phyloP scores from a whole-genome alignment of 441 rosid genomes.

The Adansonia madagascariensis region DNA sequence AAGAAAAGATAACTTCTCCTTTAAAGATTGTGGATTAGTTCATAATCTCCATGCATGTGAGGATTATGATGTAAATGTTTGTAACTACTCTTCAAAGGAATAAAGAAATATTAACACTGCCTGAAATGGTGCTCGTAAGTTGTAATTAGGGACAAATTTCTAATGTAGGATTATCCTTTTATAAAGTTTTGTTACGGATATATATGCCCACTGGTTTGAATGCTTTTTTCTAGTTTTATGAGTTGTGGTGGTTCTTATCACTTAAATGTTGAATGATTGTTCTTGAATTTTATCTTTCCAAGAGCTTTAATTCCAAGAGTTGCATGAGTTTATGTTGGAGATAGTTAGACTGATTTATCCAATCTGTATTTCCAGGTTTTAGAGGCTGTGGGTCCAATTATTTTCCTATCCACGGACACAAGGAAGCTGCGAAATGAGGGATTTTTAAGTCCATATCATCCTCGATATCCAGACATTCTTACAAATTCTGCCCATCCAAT shows the following conservation, averaged over 20 bases:
- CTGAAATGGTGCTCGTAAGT: neutral
- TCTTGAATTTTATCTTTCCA: conserved; percentile 18
- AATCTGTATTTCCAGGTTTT: conserved; percentile 66
- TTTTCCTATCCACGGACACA: conserved; percentile 95
- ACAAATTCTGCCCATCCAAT: conserved; percentile 99
- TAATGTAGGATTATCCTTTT: neutral
- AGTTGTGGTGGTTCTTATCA: conserved; percentile 13
- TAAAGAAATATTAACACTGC: neutral
- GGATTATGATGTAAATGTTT: conserved; percentile 10
- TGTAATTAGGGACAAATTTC: conserved; percentile 12
- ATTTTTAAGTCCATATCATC: conserved; percentile 97
- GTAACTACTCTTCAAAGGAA: conserved; percentile 1
- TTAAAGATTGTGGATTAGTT: neutral
- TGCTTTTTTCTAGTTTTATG: conserved; percentile 18
- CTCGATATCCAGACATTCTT: conserved; percentile 97
- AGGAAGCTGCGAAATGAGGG: conserved; percentile 99
- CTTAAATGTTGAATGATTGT: conserved; percentile 16
- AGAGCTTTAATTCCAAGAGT: neutral
- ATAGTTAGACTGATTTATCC: conserved; percentile 21
- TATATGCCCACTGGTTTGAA: neutral
- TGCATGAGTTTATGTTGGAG: neutral
- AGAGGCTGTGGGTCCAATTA: conserved; percentile 98
- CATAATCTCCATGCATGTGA: neutral
- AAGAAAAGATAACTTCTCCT: conserved; percentile 22
- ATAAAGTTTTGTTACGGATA: neutral